phyloP scores from a whole-genome alignment of 768 basidiomycete genomes.

The Mrakia hoshinonis region DNA sequence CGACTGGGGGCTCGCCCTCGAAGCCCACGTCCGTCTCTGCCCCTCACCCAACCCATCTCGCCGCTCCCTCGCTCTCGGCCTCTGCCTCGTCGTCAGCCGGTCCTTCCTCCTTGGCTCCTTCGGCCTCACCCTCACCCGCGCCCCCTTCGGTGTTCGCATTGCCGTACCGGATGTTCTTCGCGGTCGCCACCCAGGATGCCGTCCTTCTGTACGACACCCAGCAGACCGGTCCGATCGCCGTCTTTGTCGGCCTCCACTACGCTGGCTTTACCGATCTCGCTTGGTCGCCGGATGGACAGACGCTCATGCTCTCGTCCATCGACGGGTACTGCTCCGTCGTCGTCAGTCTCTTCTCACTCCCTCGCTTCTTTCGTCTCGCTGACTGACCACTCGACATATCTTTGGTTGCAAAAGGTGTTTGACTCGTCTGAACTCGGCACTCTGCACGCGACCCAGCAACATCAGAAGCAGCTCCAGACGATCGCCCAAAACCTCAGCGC shows the following conservation, averaged over 20 bases:
- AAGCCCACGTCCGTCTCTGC: neutral
- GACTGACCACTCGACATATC: too few relatives aligned
- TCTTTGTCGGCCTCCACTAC: constrained; percentile 90
- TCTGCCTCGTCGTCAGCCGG: neutral
- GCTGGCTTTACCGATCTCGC: constrained; percentile 95
- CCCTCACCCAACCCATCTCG: neutral
- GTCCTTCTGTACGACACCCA: constrained; percentile 94
- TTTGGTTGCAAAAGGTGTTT: constrained; percentile 46
- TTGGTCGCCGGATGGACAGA: constrained; percentile 95
- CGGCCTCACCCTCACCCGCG: neutral
- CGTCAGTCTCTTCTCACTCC: constrained; percentile 41
- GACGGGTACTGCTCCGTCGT: constrained; percentile 97
- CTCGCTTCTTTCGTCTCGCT: neutral
- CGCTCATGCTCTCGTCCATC: constrained; percentile 78
- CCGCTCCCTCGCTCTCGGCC: neutral
- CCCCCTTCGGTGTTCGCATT: constrained; percentile 61
- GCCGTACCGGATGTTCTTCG: constrained; percentile 88
- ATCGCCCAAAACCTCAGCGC: constrained; percentile 79
- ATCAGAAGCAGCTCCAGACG: constrained; percentile 77
- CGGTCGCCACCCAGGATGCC: constrained; percentile 93
- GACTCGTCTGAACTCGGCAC: constrained; percentile 73
- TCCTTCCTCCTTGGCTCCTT: neutral
- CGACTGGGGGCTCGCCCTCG: constrained; percentile 2
- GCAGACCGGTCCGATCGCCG: constrained; percentile 80
- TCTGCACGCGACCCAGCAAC: constrained; percentile 80